Conservation (phyloP, 2,329 filamentous ascomycete species). For the Paramyrothecium sp. region DNA sequence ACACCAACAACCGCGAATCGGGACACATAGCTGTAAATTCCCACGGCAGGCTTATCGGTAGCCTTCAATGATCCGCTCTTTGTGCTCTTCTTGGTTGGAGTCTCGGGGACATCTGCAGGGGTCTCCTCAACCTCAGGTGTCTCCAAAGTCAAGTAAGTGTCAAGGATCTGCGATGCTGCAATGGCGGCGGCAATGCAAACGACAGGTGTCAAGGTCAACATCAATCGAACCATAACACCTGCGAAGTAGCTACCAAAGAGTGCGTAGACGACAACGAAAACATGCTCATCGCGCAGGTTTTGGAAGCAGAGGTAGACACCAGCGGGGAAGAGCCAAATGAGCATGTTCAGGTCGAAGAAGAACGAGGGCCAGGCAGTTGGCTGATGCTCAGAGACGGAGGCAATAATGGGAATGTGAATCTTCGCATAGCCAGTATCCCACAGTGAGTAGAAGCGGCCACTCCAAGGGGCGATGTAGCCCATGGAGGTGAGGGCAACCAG, state of each 20-base stretch:
- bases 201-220: conserved; percentile 94
- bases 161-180: conserved; percentile 81
- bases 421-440: conserved; percentile 99
- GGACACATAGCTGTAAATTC: conserved; percentile 78
- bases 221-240: conserved; percentile 98
- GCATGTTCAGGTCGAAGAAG: conserved; percentile 97
- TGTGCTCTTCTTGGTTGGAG: conserved; percentile 54
- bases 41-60: conserved; percentile 70
- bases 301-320: conserved; percentile 99
- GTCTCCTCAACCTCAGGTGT: conserved; percentile 55
- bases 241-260: conserved; percentile 97
- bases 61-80: conserved; percentile 63
- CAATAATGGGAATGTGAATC: conserved; percentile 98
- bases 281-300: conserved; percentile 89
- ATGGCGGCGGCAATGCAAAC: conserved; percentile 94
- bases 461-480: conserved; percentile 95
- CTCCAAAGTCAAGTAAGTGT: conserved; percentile 73
- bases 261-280: conserved; percentile 97
- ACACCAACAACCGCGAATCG: conserved; percentile 75
- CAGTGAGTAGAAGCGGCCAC: conserved; percentile 96
- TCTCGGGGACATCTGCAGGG: conserved; percentile 41
- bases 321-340: conserved; percentile 98
- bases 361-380: conserved; percentile 98
- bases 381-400: conserved; percentile 99
- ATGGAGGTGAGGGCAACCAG: conserved; percentile 86